A percentile compares a stretch with the other conserved stretches of the same genome.
These are phyloP conservation scores for Trichoderma afroharzianum DNA, from an alignment of 2,329 filamentous ascomycete genomes.

Conservation along the genomic window DNA sequence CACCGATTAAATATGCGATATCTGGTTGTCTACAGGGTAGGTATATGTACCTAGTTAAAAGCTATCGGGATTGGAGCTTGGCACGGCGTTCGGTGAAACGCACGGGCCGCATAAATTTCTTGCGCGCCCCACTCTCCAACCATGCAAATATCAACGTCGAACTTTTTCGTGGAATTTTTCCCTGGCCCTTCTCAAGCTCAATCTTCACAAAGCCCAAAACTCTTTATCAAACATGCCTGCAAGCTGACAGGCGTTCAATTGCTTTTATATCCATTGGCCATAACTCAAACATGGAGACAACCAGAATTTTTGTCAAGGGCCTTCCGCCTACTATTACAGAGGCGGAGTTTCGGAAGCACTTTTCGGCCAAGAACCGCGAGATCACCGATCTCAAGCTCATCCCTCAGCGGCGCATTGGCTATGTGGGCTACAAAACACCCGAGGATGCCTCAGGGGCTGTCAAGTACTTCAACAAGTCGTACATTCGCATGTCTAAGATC, in stretches of 20 bases:
- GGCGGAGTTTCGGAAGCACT: slow-evolving; percentile 84
- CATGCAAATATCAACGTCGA: slow-evolving; percentile 1
- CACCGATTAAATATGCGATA: background rate
- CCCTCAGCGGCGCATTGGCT: slow-evolving; percentile 84
- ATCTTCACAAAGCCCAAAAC: background rate
- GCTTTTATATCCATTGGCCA: background rate
- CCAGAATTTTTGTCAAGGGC: slow-evolving; percentile 74
- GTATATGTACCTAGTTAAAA: background rate
- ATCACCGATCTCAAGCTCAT: slow-evolving; percentile 94
- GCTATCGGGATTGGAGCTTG: background rate
- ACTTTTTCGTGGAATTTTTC: background rate
- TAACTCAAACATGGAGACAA: slow-evolving; percentile 49
- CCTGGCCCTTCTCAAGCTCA: slow-evolving; percentile 5
- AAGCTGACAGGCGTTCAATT: background rate
- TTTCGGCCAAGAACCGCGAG: slow-evolving; percentile 65
- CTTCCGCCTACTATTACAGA: slow-evolving; percentile 83
- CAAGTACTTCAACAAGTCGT: slow-evolving; percentile 93
- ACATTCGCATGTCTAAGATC: slow-evolving; percentile 94
- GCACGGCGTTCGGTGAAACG: slow-evolving; percentile 8
- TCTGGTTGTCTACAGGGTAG: background rate
- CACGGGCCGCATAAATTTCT: slow-evolving; percentile 17
- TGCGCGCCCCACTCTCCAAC: slow-evolving; percentile 14
- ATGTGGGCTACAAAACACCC: slow-evolving; percentile 84
- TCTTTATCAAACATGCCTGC: background rate
- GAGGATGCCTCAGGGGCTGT: slow-evolving; percentile 79